A percentile compares a stretch with the other conserved stretches of the same genome.
Evolutionary conservation across 1,139 yeast genomes (phyloP).

Genomic region (Geotrichum bryndzae): DNA sequence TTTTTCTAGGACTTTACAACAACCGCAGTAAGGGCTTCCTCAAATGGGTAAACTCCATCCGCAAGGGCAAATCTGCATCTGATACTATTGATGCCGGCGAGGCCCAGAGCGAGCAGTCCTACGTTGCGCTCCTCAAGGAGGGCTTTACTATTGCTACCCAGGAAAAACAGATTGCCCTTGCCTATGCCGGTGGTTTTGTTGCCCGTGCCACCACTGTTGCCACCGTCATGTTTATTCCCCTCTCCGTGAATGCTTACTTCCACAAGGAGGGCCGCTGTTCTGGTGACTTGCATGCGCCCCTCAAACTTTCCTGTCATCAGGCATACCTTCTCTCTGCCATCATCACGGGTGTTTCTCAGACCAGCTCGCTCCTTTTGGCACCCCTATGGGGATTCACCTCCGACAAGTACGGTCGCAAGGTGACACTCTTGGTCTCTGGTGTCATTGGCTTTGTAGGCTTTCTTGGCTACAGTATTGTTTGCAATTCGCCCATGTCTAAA

Average conservation of each 20-base stretch:
- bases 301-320: constrained; percentile 46
- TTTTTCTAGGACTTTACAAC: constrained; percentile 46
- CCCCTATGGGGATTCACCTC: constrained; percentile 58
- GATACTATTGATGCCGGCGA: constrained; percentile 16
- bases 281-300: constrained; percentile 26
- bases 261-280: constrained; percentile 27
- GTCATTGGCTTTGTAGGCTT: constrained; percentile 38
- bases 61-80: not conserved
- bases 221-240: constrained; percentile 57
- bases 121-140: constrained; percentile 39
- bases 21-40: constrained; percentile 35
- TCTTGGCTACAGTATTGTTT: constrained; percentile 32
- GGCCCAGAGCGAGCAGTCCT: constrained; percentile 30
- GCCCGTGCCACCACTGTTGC: constrained; percentile 61
- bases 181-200: constrained; percentile 60
- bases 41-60: constrained; percentile 22
- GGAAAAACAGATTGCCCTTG: constrained; percentile 40
- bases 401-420: constrained; percentile 45
- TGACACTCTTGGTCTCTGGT: constrained; percentile 36
- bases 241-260: constrained; percentile 55
- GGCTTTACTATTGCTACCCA: constrained; percentile 42
- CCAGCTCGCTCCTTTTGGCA: constrained; percentile 51
- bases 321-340: constrained; percentile 64
- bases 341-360: constrained; percentile 59
- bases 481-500: constrained; percentile 31